A percentile compares a stretch with the other conserved stretches of the same genome.
Evolutionary conservation across 768 basidiomycete genomes (phyloP).

Genomic region (Saitozyma sp.): DNA sequence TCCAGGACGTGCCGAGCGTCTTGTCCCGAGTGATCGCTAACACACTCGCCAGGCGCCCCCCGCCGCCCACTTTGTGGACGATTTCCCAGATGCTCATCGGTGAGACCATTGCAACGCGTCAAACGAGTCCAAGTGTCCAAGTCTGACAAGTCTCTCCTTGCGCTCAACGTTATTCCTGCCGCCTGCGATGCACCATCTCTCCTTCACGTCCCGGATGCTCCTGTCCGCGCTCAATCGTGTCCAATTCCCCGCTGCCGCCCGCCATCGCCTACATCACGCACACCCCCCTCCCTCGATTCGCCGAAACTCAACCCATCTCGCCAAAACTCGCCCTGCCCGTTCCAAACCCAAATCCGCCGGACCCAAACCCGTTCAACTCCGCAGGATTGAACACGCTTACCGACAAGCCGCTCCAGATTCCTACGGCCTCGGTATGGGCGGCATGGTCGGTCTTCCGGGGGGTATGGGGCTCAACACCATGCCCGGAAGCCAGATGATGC

Average conservation of each 20-base stretch:
- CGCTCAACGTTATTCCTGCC: too few relatives aligned
- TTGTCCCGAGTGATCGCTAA: too few relatives aligned
- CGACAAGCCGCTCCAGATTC: slow-evolving; percentile 40
- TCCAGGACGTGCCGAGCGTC: too few relatives aligned
- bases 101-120: slow-evolving; percentile 8
- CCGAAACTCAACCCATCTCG: neutral
- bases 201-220: too few relatives aligned
- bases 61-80: slow-evolving; percentile 38
- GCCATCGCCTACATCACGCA: neutral
- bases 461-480: slow-evolving; percentile 41
- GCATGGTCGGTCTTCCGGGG: slow-evolving; percentile 29
- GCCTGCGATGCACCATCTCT: too few relatives aligned
- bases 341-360: too few relatives aligned
- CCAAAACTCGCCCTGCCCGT: neutral
- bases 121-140: too few relatives aligned
- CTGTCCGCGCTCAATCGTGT: neutral
- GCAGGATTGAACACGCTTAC: slow-evolving; percentile 42
- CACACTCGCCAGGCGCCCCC: slow-evolving; percentile 31
- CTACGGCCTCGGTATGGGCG: slow-evolving; percentile 39
- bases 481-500: slow-evolving; percentile 41
- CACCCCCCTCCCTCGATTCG: too few relatives aligned
- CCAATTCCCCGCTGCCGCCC: neutral
- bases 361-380: neutral
- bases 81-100: slow-evolving; percentile 45
- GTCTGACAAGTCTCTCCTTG: too few relatives aligned